Evolutionary conservation across 345 rosid species (phyloP).

Genomic region (Populus davidiana): DNA sequence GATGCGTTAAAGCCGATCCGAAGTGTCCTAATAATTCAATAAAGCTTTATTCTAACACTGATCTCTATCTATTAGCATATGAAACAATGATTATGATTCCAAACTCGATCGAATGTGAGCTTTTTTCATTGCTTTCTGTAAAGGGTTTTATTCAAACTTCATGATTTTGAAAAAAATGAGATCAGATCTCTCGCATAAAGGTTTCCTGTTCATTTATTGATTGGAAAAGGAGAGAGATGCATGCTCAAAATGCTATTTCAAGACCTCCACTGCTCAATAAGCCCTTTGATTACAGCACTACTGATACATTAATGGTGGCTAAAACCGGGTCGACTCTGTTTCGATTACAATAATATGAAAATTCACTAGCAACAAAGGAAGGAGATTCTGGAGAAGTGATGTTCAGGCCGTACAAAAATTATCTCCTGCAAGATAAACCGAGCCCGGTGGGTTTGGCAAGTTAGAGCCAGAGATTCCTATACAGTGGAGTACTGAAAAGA

Average conservation of each 20-base stretch:
- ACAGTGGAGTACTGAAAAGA: background rate
- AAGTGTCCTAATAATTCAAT: background rate
- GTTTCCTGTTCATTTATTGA: background rate
- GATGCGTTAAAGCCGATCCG: too few relatives aligned
- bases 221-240: background rate
- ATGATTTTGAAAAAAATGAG: too few relatives aligned
- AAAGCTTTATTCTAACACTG: background rate
- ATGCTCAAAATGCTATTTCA: background rate
- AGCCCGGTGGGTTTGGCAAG: background rate
- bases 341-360: background rate
- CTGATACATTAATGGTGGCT: background rate
- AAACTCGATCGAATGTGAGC: background rate
- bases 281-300: background rate
- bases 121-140: background rate
- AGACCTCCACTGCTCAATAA: background rate
- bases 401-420: background rate
- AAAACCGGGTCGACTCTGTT: background rate
- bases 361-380: background rate
- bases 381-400: background rate
- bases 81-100: background rate
- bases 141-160: background rate
- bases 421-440: background rate
- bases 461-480: background rate
- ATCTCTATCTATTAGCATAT: background rate
- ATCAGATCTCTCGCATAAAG: background rate